Base-by-base conservation (phyloP, 345 rosid genomes). In the Leavenworthia alabamica region DNA sequence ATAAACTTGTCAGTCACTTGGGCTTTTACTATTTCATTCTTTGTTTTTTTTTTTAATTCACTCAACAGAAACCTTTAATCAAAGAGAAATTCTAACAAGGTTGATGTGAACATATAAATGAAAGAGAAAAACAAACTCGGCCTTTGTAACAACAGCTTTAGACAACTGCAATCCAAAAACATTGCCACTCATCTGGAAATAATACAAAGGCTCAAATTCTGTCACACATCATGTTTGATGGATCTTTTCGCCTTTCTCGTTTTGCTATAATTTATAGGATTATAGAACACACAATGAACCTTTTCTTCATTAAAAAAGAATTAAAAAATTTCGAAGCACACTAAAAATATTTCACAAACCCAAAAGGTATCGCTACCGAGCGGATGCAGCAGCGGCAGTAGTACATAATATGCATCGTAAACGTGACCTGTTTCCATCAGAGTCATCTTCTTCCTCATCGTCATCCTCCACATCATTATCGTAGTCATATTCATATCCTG, bases 401-500 rank as follows among this genome's bases (percentile, higher is more conserved):
- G 99, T 94, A 71, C 99, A 94, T 69, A 94, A 75, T 53, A 86
- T 94, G 73, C 99, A 94, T 37, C 99, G 86, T 73, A 88, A 44
- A n/a, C n/a, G n/a, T n/a, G n/a, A n/a, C n/a, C n/a, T n/a, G n/a
- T n/a, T n/a, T n/a, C n/a, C n/a, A n/a, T n/a, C n/a, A n/a, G n/a
- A n/a, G n/a, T n/a, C n/a, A n/a, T n/a, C n/a, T n/a, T n/a, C n/a
- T n/a, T n/a, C n/a, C n/a, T n/a, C n/a, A n/a, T n/a, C n/a, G n/a
- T n/a, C n/a, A 0, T 32, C 22, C 0, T 76, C 66, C 5, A 62
- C 62, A 7, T 35, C 73, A 12, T 73, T 37, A 17, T 74, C 81
- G 4, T 71, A 70, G 35, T 59, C 77, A 1, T 82, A 81, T 28
- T 75, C 82, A 19, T 77, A 73, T 7, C 59, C 75, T 11, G 67